These are phyloP conservation scores for Emergomyces africanus DNA, from an alignment of 2,329 filamentous ascomycete genomes.

Conservation along the genomic window DNA sequence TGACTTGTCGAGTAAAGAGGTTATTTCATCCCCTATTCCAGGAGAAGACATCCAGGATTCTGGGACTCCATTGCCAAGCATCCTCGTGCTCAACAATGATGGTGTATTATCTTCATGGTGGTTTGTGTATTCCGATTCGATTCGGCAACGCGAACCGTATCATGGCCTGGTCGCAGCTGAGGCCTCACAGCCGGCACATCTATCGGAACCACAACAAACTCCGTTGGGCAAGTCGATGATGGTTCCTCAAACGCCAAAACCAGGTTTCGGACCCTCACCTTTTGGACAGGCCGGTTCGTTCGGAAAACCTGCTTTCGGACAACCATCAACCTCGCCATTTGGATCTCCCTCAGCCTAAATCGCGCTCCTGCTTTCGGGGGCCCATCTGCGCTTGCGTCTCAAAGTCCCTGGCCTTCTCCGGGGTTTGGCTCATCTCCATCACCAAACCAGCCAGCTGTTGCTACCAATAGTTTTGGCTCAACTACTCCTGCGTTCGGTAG, in stretches of 20 bases:
- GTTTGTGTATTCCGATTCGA: constrained; percentile 79
- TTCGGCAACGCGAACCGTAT: constrained; percentile 61
- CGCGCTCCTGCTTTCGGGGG: constrained; percentile 12
- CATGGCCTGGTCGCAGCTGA: constrained; percentile 47
- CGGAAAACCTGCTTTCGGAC: constrained; percentile 5
- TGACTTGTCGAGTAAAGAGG: constrained; percentile 73
- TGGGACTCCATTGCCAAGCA: constrained; percentile 63
- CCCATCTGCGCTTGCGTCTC: constrained; percentile 17
- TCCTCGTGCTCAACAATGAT: constrained; percentile 80
- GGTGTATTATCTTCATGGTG: constrained; percentile 80
- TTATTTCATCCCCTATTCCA: constrained; percentile 63
- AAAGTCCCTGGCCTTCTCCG: constrained; percentile 12
- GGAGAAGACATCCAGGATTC: constrained; percentile 69
- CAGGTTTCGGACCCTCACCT: constrained; percentile 10
- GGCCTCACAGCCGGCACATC: constrained; percentile 19
- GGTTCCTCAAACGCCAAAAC: constrained; percentile 10
- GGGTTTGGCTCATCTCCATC: constrained; percentile 12
- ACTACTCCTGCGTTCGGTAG: constrained; percentile 22
- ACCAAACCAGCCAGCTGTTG: constrained; percentile 1
- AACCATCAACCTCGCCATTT: constrained; percentile 7
- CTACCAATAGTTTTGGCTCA: constrained; percentile 20
- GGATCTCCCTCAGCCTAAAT: constrained; percentile 10
- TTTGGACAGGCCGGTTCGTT: constrained; percentile 19
- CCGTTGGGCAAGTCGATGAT: constrained; percentile 8
- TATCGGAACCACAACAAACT: constrained; percentile 12